Conservation (phyloP, 2,329 filamentous ascomycete genomes). For the Lasiodiplodia theobromae region DNA sequence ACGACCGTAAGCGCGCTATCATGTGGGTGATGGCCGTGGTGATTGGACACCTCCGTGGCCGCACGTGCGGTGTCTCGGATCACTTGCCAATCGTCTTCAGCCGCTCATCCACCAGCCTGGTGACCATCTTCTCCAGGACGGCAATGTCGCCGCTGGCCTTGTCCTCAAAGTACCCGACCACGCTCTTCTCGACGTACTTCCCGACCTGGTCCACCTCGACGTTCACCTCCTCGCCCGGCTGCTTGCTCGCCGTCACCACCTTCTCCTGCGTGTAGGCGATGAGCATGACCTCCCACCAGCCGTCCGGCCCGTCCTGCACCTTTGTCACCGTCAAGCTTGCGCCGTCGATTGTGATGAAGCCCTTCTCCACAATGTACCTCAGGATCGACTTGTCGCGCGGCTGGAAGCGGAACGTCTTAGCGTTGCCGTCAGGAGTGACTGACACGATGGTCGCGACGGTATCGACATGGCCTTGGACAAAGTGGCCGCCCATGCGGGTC, state of each 20-base stretch:
- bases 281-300: slow-evolving; percentile 95
- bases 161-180: slow-evolving; percentile 77
- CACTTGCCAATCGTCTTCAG: slow-evolving; percentile 54
- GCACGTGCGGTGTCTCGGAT: slow-evolving; percentile 26
- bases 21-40: background rate
- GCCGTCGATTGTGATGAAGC: slow-evolving; percentile 92
- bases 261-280: slow-evolving; percentile 96
- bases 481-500: slow-evolving; percentile 97
- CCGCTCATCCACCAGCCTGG: slow-evolving; percentile 76
- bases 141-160: slow-evolving; percentile 57
- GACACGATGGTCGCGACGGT: slow-evolving; percentile 79
- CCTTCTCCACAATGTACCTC: slow-evolving; percentile 93
- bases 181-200: slow-evolving; percentile 89
- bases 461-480: slow-evolving; percentile 97
- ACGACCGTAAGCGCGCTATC: slow-evolving; percentile 17
- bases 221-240: slow-evolving; percentile 81
- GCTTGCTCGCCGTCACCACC: slow-evolving; percentile 82
- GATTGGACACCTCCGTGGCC: background rate
- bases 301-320: slow-evolving; percentile 79
- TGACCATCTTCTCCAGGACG: slow-evolving; percentile 61
- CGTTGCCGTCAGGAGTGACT: slow-evolving; percentile 84
- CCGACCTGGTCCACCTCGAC: slow-evolving; percentile 90
- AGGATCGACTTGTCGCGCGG: slow-evolving; percentile 74
- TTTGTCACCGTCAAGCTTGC: slow-evolving; percentile 91
- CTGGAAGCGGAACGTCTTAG: slow-evolving; percentile 82